Conservation (phyloP, 257 asterid species). For the Oldenlandia corymbosa region DNA sequence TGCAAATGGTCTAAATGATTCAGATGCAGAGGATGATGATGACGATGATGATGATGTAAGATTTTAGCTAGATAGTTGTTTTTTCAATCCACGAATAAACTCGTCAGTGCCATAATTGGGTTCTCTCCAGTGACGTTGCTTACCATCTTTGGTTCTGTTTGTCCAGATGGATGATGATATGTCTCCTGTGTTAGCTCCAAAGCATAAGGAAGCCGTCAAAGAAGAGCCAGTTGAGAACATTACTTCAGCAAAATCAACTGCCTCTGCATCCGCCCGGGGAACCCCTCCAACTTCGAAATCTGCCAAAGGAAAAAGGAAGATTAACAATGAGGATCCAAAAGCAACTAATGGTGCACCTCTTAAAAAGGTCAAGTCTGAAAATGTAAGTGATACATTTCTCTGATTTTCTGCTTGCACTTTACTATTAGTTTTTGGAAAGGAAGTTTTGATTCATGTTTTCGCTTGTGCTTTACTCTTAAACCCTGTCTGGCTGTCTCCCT, state of each 20-base stretch:
- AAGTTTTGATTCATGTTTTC: neutral
- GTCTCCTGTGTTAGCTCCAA: conserved; percentile 75
- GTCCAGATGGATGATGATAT: conserved; percentile 61
- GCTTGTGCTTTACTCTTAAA: neutral
- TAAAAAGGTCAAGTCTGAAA: conserved; percentile 80
- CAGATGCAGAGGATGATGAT: conserved; percentile 80
- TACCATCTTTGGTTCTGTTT: conserved; percentile 5
- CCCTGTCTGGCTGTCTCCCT: neutral
- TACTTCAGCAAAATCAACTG: conserved; percentile 56
- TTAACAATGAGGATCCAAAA: conserved; percentile 63
- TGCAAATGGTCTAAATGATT: conserved; percentile 79
- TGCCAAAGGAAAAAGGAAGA: conserved; percentile 74
- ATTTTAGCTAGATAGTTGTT: conserved; percentile 2
- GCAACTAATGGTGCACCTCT: conserved; percentile 51
- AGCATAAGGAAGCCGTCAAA: conserved; percentile 66
- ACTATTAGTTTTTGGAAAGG: neutral
- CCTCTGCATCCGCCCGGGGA: conserved; percentile 55
- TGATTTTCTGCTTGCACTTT: neutral
- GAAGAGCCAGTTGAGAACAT: conserved; percentile 70
- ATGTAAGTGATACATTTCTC: conserved; percentile 34
- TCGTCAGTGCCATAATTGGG: too few relatives aligned
- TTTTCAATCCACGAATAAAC: too few relatives aligned
- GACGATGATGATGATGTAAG: conserved; percentile 81
- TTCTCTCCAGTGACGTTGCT: neutral
- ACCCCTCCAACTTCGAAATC: conserved; percentile 66